A percentile compares a stretch with the other conserved stretches of the same genome.
phyloP scores from a whole-genome alignment of 306 rosid species.

The Citrullus colocynthis region DNA sequence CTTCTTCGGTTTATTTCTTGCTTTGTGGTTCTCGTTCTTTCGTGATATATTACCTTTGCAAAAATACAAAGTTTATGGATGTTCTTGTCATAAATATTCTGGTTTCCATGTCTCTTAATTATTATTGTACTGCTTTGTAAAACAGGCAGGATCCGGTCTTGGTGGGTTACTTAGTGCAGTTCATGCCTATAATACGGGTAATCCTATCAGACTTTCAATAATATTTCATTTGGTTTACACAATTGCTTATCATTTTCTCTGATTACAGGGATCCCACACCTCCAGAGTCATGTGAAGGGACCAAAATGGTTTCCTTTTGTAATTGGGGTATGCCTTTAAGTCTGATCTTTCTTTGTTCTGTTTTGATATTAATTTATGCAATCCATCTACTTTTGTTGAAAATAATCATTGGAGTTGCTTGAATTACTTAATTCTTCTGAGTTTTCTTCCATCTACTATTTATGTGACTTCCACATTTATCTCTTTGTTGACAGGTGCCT shows the following conservation, averaged over 20 bases:
- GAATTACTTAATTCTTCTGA: neutral
- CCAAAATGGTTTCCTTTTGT: constrained; percentile 95
- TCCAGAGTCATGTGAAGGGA: constrained; percentile 71
- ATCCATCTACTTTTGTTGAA: neutral
- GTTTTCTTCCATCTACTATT: neutral
- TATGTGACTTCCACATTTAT: neutral
- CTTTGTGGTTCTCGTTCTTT: too few relatives aligned
- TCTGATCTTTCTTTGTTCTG: neutral
- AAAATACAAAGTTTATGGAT: neutral
- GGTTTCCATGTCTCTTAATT: neutral
- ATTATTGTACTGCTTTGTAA: constrained; percentile 1
- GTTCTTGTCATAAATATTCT: neutral
- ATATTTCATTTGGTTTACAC: neutral
- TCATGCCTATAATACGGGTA: constrained; percentile 63
- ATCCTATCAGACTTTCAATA: neutral
- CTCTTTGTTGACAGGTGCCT: constrained; percentile 50
- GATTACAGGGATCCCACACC: constrained; percentile 67
- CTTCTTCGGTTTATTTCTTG: neutral
- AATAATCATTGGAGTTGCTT: neutral
- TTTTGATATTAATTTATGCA: neutral
- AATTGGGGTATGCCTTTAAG: constrained; percentile 44
- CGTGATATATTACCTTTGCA: too few relatives aligned
- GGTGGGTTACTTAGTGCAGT: constrained; percentile 78
- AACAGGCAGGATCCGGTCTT: constrained; percentile 74
- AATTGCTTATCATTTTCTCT: constrained; percentile 1